Conservation (phyloP, 1,139 yeast species). For the Yamadazyma pseudoaaseri region DNA sequence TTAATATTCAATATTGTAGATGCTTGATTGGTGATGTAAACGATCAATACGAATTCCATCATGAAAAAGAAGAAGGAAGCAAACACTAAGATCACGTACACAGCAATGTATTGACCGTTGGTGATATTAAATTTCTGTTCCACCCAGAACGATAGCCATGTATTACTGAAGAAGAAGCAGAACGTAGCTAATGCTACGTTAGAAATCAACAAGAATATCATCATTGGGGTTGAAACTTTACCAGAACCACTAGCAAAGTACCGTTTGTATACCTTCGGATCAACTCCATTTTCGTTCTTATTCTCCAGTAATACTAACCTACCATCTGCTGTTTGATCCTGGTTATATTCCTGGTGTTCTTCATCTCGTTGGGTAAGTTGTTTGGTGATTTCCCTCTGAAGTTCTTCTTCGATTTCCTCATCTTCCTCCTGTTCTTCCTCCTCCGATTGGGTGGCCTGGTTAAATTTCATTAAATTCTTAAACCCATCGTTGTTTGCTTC, state of each 20-base stretch:
- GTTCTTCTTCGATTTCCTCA: slow-evolving; percentile 23
- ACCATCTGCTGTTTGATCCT: slow-evolving; percentile 23
- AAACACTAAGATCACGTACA: slow-evolving; percentile 59
- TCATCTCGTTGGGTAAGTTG: slow-evolving; percentile 14
- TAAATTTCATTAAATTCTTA: slow-evolving; percentile 18
- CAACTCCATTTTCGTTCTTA: slow-evolving; percentile 39
- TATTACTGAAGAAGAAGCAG: slow-evolving; percentile 62
- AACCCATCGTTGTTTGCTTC: slow-evolving; percentile 20
- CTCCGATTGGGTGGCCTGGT: slow-evolving; percentile 19
- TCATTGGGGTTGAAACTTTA: slow-evolving; percentile 22
- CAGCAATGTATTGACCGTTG: slow-evolving; percentile 66
- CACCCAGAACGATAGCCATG: slow-evolving; percentile 89
- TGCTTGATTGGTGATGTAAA: slow-evolving; percentile 53
- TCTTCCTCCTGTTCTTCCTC: slow-evolving; percentile 22
- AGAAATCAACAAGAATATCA: slow-evolving; percentile 14
- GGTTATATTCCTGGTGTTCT: slow-evolving; percentile 15
- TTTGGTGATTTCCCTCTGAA: slow-evolving; percentile 8
- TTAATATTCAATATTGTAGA: slow-evolving; percentile 39
- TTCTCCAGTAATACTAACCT: slow-evolving; percentile 29
- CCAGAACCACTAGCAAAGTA: slow-evolving; percentile 65
- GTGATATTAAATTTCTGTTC: slow-evolving; percentile 50
- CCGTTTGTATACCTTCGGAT: slow-evolving; percentile 26
- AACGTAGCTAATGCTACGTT: slow-evolving; percentile 51
- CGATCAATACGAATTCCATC: slow-evolving; percentile 48
- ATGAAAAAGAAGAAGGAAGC: slow-evolving; percentile 38